Evolutionary conservation across 768 basidiomycete species (phyloP).

Genomic region (Amanita pallidorosea): DNA sequence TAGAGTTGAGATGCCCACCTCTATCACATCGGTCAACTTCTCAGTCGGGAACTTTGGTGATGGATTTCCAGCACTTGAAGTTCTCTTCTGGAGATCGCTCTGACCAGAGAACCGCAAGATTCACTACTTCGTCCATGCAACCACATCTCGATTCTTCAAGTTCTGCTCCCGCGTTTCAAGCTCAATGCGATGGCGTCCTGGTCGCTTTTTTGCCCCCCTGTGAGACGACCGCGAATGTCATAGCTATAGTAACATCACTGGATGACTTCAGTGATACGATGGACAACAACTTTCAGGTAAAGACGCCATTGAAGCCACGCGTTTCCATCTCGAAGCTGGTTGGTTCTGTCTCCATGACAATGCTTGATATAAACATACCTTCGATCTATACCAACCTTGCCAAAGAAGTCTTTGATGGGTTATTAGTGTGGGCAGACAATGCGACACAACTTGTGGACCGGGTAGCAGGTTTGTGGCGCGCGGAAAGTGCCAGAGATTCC

Average conservation of each 20-base stretch:
- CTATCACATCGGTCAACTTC: conserved; percentile 26
- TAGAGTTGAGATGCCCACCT: conserved; percentile 60
- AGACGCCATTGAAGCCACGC: conserved; percentile 19
- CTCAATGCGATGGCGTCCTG: conserved; percentile 34
- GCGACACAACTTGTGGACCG: conserved; percentile 59
- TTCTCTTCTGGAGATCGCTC: conserved; percentile 22
- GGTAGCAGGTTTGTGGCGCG: conserved; percentile 13
- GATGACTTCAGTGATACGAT: not conserved
- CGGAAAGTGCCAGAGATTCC: not conserved
- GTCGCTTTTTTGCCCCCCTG: conserved; percentile 34
- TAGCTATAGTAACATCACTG: not conserved
- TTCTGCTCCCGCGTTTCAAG: conserved; percentile 22
- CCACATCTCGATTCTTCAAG: conserved; percentile 5
- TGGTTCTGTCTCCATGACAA: conserved; percentile 12
- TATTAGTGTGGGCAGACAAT: conserved; percentile 89
- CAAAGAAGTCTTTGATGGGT: conserved; percentile 58
- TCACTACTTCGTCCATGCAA: conserved; percentile 8
- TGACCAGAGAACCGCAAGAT: conserved; percentile 9
- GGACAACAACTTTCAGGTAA: not conserved
- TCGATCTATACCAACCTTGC: conserved; percentile 49
- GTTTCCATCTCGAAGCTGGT: conserved; percentile 20
- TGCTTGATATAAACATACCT: conserved; percentile 39
- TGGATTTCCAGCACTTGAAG: conserved; percentile 49
- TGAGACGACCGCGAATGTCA: conserved; percentile 23
- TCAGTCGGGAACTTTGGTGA: conserved; percentile 59